phyloP scores from a whole-genome alignment of 495 filamentous ascomycete genomes.

The Staphylotrichum longicolle region DNA sequence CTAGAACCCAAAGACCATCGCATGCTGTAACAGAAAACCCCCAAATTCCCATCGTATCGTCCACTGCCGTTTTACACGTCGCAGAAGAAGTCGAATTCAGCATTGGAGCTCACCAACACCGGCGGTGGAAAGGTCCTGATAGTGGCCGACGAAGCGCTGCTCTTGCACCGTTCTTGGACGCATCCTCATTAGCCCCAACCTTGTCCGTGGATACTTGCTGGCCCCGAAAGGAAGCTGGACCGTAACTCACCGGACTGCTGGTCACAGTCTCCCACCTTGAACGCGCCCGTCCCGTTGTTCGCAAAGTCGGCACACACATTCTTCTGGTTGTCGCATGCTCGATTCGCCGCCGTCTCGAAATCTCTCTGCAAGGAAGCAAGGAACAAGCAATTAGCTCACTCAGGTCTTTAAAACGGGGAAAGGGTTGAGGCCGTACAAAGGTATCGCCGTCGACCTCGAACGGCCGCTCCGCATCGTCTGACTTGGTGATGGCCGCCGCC shows the following conservation, averaged over 20 bases:
- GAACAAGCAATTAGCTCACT: no score
- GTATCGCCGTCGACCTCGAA: constrained; percentile 48
- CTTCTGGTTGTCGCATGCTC: constrained; percentile 44
- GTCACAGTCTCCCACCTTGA: constrained; percentile 39
- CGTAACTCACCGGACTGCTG: constrained; percentile 36
- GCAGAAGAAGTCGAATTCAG: constrained; percentile 41
- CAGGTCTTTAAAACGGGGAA: no score
- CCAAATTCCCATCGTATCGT: background rate
- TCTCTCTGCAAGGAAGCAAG: constrained; percentile 29
- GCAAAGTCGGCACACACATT: constrained; percentile 39
- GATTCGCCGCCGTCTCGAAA: constrained; percentile 40
- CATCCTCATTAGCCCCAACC: background rate
- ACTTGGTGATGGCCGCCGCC: constrained; percentile 36
- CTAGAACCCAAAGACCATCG: no score
- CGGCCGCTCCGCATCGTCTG: constrained; percentile 38
- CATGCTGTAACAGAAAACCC: background rate
- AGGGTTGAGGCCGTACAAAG: constrained; percentile 38
- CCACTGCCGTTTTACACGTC: constrained; percentile 20
- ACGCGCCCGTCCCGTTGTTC: constrained; percentile 31
- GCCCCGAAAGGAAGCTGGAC: background rate
- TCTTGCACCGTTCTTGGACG: constrained; percentile 35
- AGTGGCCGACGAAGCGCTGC: constrained; percentile 23
- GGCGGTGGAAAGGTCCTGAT: constrained; percentile 26
- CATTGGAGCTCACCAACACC: constrained; percentile 34
- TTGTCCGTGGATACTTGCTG: background rate